Base-by-base conservation (phyloP, 139 green algal genomes). In the Picochlorum sp. region DNA sequence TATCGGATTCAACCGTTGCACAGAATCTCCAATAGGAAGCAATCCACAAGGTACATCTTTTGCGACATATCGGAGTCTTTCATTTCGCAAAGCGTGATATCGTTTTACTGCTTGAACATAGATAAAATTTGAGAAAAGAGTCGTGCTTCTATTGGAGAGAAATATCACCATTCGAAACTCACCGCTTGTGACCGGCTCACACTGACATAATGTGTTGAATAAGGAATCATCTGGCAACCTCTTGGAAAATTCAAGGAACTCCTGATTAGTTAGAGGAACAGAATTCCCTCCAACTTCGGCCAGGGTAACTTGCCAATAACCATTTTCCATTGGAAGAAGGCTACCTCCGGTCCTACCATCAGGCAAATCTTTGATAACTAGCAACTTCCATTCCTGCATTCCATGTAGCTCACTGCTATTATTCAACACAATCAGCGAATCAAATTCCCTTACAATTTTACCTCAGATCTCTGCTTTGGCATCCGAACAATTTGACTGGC, bases 271-370 rank as follows among this genome's bases (percentile, higher is more conserved):
- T 9, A 13, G 25, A 16, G n/a, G 22, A 53, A 53, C 30, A 13
- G 14, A n/a, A 22, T 37, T 24, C 12, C 55, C 36, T 24, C 55
- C 55, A 20, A 31, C 24, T n/a, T 61, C 55, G 1, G 39, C 55
- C 55, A 61, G n/a, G 25, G 40, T 50, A 13, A 61, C 55, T 30
- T 61, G 55, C 55, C 55, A 61, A 22, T 20, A 6, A 51, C 24
- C 22, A 5, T 50, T 18, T 36, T 61, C 55, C 22, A 30, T 35
- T 24, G 55, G 55, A 14, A 61, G 13, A 10, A 61, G 12, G 24
- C n/a, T 37, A 35, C 55, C 55, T 24, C 40, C 37, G 33, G 16
- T 24, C 8, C 3, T 61, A 14, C 55, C 55, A 51, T 50, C 16
- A 51, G 55, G 55, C 12, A 33, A 24, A 51, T 18, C 20, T 20